Base-by-base conservation (phyloP, 179 eudicot genomes). In the Silene coronaria region DNA sequence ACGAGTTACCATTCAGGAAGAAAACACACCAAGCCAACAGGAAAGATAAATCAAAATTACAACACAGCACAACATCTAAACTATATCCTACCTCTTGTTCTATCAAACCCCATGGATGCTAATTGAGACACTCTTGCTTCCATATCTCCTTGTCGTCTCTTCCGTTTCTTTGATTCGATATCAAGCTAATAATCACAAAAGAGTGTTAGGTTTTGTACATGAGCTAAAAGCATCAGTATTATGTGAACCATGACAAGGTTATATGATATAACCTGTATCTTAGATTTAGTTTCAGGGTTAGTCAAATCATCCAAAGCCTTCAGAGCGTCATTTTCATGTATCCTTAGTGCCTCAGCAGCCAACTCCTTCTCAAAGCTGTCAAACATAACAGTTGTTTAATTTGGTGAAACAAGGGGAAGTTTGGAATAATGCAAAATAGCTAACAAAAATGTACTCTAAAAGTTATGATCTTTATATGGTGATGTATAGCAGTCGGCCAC, bases 271-370 rank as follows among this genome's bases (percentile, higher is more conserved):
- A 89, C 97, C 87, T 94, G 97, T 72, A 92, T 82, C 71, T 72
- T 80, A 77, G 91, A 73, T 84, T 89, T 92, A 34, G 83, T 76
- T 67, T 90, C 93, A 42, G 89, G 92, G 76, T 89, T 86, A 32
- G 98, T 94, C 78, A 94, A 86, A 83, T 88, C 91, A 87, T 92
- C 97, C 82, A 94, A 82, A 80, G 97, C 91, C 76, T 80, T 87
- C 71, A 88, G 84, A 30, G 82, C 74, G 77, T 94, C 98, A 85
- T 94, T 94, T 81, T 94, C 98, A 75, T 92, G 90, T 76, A 88
- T 86, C 58, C 98, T 83, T 51, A 94, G 90, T 67, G 96, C 92
- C 85, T 94, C 98, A 19, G 96, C 97, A 77, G 94, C 96, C 74
- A 94, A 87, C 70, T 84, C 90, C 80, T 84, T 91, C 80, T 84